These are phyloP conservation scores for Xylariomycetidae sp. DNA, from an alignment of 2,329 filamentous ascomycete species.

Conservation along the genomic window DNA sequence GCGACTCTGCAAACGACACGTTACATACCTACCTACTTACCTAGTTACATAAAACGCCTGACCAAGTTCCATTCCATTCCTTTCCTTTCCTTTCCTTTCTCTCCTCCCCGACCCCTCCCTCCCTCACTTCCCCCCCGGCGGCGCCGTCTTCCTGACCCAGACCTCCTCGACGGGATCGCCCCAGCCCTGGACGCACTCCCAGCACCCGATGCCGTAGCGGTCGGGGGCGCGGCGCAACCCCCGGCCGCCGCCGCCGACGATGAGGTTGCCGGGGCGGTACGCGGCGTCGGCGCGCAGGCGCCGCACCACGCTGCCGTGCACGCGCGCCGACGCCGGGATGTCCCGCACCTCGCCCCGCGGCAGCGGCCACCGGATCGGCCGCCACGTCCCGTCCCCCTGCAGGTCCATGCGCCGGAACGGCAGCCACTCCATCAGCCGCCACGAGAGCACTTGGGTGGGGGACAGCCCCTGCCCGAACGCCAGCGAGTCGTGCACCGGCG, in stretches of 20 bases:
- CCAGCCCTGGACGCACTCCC: constrained; percentile 58
- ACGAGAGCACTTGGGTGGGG: constrained; percentile 51
- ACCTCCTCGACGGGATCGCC: constrained; percentile 66
- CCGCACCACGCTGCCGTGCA: constrained; percentile 69
- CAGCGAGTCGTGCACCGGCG: constrained; percentile 65
- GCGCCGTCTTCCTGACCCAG: constrained; percentile 41
- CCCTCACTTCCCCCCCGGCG: background rate
- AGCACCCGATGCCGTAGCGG: constrained; percentile 63
- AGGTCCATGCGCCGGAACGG: constrained; percentile 79
- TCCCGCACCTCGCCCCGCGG: constrained; percentile 74
- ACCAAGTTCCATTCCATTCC: too few relatives aligned
- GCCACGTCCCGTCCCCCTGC: constrained; percentile 66
- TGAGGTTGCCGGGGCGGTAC: constrained; percentile 74
- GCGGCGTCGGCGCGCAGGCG: constrained; percentile 57
- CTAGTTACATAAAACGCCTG: too few relatives aligned
- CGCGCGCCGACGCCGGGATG: constrained; percentile 61
- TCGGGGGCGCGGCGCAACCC: constrained; percentile 57
- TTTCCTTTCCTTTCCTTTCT: too few relatives aligned
- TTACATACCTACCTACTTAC: too few relatives aligned
- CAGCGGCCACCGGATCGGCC: constrained; percentile 72
- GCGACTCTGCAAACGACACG: too few relatives aligned
- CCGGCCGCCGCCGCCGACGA: constrained; percentile 71
- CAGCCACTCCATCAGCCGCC: constrained; percentile 73
- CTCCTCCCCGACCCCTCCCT: too few relatives aligned
- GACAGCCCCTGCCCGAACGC: constrained; percentile 56